Conservation (phyloP, 208 protist genomes). For the Wallacemonas sp. region DNA sequence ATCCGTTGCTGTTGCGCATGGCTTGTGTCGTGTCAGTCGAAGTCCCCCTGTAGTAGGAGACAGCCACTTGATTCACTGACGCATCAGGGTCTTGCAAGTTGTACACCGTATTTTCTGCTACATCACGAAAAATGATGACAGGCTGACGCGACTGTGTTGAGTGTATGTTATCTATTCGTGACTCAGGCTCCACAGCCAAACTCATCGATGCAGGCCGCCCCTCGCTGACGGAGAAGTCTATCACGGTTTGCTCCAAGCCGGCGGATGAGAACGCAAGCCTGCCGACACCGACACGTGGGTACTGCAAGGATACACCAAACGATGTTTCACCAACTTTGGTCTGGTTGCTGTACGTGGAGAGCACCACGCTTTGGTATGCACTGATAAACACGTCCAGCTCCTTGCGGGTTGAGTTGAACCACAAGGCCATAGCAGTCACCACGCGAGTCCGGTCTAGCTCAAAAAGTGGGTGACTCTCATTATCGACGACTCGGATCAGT, state of each 20-base stretch:
- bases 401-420: conserved; percentile 43
- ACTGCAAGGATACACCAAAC: conserved; percentile 36
- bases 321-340: conserved; percentile 29
- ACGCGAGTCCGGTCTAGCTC: conserved; percentile 38
- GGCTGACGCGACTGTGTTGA: conserved; percentile 22
- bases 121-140: conserved; percentile 31
- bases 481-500: conserved; percentile 31
- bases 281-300: conserved; percentile 37
- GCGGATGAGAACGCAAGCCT: conserved; percentile 23
- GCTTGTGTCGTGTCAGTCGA: neutral
- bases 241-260: conserved; percentile 2
- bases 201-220: conserved; percentile 25
- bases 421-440: conserved; percentile 23
- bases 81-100: neutral
- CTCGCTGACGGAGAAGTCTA: conserved; percentile 31
- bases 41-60: conserved; percentile 22
- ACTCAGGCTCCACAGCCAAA: conserved; percentile 29
- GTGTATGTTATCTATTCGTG: conserved; percentile 20
- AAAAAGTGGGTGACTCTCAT: conserved; percentile 27
- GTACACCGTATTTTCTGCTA: conserved; percentile 34
- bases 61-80: neutral
- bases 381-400: conserved; percentile 19
- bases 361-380: conserved; percentile 27
- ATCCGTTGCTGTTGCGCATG: conserved; percentile 2
- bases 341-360: conserved; percentile 38